phyloP scores from a whole-genome alignment of 306 rosid species.

The Cercis canadensis region DNA sequence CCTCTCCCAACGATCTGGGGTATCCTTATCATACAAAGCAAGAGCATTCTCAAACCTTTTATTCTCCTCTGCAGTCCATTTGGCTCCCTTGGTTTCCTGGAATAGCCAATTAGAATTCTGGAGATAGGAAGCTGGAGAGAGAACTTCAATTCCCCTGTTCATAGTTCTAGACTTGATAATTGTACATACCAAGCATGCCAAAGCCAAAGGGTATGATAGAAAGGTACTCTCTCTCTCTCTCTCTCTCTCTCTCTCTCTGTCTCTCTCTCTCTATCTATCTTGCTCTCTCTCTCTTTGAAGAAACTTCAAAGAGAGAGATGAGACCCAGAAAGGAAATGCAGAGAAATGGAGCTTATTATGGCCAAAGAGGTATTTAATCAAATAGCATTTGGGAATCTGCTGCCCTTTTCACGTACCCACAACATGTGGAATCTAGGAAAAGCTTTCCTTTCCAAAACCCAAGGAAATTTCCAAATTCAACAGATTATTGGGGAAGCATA shows the following conservation, averaged over 20 bases:
- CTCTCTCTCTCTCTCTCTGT: slow-evolving; percentile 44
- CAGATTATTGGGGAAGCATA: slow-evolving; percentile 46
- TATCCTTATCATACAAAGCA: slow-evolving; percentile 70
- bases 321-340: slow-evolving; percentile 51
- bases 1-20: slow-evolving; percentile 79
- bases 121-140: slow-evolving; percentile 68
- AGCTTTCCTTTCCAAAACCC: slow-evolving; percentile 45
- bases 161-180: slow-evolving; percentile 41
- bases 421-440: slow-evolving; percentile 53
- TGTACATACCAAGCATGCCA: slow-evolving; percentile 36
- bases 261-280: no score
- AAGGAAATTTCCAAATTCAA: slow-evolving; percentile 46
- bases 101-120: slow-evolving; percentile 80
- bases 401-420: slow-evolving; percentile 49
- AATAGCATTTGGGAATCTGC: slow-evolving; percentile 50
- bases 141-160: slow-evolving; percentile 66
- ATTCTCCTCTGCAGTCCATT: slow-evolving; percentile 87
- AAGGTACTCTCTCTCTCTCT: slow-evolving; percentile 37
- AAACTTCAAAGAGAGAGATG: slow-evolving; percentile 51
- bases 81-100: slow-evolving; percentile 69
- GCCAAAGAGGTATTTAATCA: slow-evolving; percentile 44
- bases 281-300: slow-evolving; percentile 43
- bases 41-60: slow-evolving; percentile 85
- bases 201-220: background rate
- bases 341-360: slow-evolving; percentile 45